Evolutionary conservation across 2,329 filamentous ascomycete species (phyloP).

Genomic region (Pestalotiopsis sp.): DNA sequence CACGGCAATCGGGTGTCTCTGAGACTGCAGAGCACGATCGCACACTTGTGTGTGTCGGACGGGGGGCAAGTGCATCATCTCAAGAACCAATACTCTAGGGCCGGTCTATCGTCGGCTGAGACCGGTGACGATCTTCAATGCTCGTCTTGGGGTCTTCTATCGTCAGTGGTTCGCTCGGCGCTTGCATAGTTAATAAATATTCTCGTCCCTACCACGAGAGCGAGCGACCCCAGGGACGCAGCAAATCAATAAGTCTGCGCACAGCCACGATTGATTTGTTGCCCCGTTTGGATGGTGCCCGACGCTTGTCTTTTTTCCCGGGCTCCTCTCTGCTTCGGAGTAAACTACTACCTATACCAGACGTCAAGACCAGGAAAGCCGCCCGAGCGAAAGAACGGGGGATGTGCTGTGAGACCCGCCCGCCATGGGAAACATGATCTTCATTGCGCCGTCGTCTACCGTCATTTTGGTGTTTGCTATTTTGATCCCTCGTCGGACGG

Average conservation of each 20-base stretch:
- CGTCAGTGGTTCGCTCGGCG: background rate
- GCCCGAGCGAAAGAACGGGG: no score
- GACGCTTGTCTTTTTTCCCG: background rate
- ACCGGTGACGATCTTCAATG: background rate
- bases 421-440: no score
- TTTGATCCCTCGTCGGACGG: background rate
- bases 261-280: background rate
- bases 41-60: background rate
- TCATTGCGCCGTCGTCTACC: background rate
- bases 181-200: background rate
- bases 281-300: background rate
- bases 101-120: background rate
- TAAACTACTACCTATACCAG: background rate
- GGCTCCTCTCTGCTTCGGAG: background rate
- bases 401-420: no score
- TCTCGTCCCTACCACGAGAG: background rate
- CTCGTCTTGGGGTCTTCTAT: background rate
- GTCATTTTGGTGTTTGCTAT: background rate
- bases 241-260: background rate
- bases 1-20: constrained; percentile 9
- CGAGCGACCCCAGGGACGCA: background rate
- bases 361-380: background rate
- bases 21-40: background rate
- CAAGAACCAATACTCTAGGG: background rate
- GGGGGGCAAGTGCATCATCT: background rate